Conservation (phyloP, 306 rosid genomes). For the Quercus alba region DNA sequence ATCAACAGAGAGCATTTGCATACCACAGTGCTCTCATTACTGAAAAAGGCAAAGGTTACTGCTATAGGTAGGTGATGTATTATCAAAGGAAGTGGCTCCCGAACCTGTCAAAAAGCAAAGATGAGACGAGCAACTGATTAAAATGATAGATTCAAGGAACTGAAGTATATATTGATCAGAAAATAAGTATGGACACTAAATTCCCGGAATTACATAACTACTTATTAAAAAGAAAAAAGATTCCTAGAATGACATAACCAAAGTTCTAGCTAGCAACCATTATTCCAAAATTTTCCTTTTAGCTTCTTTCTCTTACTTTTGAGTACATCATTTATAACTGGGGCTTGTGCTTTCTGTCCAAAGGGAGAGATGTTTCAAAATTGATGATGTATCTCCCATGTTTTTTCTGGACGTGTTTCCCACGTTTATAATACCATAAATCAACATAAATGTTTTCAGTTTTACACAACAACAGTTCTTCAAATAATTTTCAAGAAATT, state of each 20-base stretch:
- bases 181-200: background rate
- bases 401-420: background rate
- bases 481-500: background rate
- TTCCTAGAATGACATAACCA: background rate
- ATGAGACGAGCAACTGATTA: background rate
- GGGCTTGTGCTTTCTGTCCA: background rate
- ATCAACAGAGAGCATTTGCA: background rate
- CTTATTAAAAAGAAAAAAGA: too few relatives aligned
- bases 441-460: too few relatives aligned
- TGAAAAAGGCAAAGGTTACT: constrained; percentile 84
- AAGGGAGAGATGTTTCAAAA: background rate
- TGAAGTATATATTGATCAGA: background rate
- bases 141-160: background rate
- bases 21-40: constrained; percentile 65
- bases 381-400: background rate
- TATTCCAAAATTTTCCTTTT: background rate
- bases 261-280: background rate
- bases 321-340: background rate
- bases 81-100: constrained; percentile 83
- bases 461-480: background rate
- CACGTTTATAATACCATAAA: background rate
- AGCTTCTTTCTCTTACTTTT: background rate
- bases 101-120: constrained; percentile 51
- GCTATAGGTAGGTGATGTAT: constrained; percentile 94
- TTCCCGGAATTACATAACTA: background rate